phyloP scores from a whole-genome alignment of 2,329 filamentous ascomycete species.

The Diaporthe vaccinii region DNA sequence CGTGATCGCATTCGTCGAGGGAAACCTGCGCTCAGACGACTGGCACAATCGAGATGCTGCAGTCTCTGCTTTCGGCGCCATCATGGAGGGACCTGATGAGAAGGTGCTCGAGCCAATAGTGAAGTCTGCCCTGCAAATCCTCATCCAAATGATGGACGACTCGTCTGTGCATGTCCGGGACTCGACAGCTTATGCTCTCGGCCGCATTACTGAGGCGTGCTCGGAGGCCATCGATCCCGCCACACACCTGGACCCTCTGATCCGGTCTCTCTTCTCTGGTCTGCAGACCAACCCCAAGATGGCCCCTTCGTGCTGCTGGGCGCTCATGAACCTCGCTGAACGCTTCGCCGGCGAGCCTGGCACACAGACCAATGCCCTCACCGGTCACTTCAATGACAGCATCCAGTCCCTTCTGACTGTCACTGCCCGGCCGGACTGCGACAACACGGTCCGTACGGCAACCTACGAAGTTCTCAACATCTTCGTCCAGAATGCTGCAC shows the following conservation, averaged over 20 bases:
- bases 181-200: conserved; percentile 94
- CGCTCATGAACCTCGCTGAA: conserved; percentile 97
- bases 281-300: conserved; percentile 95
- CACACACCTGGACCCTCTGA: conserved; percentile 85
- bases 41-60: conserved; percentile 97
- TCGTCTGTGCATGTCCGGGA: conserved; percentile 91
- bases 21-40: conserved; percentile 88
- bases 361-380: conserved; percentile 83
- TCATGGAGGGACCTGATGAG: conserved; percentile 98
- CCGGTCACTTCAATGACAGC: conserved; percentile 92
- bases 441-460: conserved; percentile 91
- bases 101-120: conserved; percentile 93
- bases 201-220: conserved; percentile 94
- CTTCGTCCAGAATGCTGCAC: conserved; percentile 91
- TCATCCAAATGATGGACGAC: conserved; percentile 95
- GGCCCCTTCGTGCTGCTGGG: conserved; percentile 98
- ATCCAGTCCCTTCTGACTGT: conserved; percentile 87
- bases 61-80: conserved; percentile 96
- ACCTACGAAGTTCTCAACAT: conserved; percentile 97
- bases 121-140: conserved; percentile 91
- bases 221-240: conserved; percentile 90
- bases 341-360: conserved; percentile 91
- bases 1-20: conserved; percentile 92
- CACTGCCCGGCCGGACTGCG: conserved; percentile 84
- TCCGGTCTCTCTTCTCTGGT: conserved; percentile 90